Percentiles rank a stretch among this genome's conserved stretches.
phyloP scores from a whole-genome alignment of 148 eudicot species.

The Amaranthus cruentus region DNA sequence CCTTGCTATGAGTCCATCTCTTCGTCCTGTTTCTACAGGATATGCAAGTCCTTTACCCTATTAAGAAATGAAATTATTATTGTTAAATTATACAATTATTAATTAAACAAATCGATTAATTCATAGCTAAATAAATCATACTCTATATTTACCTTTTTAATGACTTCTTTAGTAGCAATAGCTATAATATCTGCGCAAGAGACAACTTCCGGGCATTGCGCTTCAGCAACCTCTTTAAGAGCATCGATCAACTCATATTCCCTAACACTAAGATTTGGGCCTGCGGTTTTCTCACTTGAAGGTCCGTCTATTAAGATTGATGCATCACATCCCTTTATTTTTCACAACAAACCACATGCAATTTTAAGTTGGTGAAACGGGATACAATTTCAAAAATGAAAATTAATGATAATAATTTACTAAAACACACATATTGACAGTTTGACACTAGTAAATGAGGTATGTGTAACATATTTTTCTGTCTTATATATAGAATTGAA shows the following conservation, averaged over 20 bases:
- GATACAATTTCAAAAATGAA: background rate
- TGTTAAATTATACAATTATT: too few species aligned
- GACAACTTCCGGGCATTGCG: slow-evolving; percentile 15
- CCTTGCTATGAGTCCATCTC: slow-evolving; percentile 20
- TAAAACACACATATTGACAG: too few species aligned
- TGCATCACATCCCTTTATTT: slow-evolving; percentile 26
- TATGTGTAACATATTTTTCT: too few species aligned
- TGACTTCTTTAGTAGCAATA: slow-evolving; percentile 21
- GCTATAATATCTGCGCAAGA: slow-evolving; percentile 30
- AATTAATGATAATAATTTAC: too few species aligned
- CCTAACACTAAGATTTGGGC: slow-evolving; percentile 20
- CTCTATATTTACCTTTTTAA: slow-evolving; percentile 16
- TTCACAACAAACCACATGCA: background rate
- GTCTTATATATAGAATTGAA: too few species aligned
- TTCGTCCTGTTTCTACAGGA: slow-evolving; percentile 26
- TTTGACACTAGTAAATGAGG: too few species aligned
- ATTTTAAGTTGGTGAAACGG: background rate
- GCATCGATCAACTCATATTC: slow-evolving; percentile 25
- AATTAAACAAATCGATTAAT: too few species aligned
- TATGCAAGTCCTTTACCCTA: slow-evolving; percentile 23
- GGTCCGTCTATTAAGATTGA: slow-evolving; percentile 20
- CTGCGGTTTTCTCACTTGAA: slow-evolving; percentile 16
- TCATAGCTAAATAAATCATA: too few species aligned
- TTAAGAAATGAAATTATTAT: background rate
- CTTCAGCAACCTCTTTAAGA: slow-evolving; percentile 12